Conservation (phyloP, 2,329 filamentous ascomycete genomes). For the Fusarium abutilonis region DNA sequence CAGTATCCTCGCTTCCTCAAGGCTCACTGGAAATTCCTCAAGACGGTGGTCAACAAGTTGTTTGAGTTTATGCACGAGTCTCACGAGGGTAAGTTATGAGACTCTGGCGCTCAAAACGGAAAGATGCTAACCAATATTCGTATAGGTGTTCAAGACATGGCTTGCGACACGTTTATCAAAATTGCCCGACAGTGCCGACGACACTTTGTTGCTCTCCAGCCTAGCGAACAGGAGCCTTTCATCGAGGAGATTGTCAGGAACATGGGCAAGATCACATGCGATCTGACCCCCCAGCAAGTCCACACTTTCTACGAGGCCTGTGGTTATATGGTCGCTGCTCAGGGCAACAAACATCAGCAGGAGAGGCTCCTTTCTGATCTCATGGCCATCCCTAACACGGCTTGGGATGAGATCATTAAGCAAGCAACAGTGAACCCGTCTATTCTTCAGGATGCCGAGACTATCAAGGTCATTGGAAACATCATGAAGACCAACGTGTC, state of each 20-base stretch:
- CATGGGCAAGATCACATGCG: conserved; percentile 94
- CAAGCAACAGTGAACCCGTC: conserved; percentile 85
- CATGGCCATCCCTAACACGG: conserved; percentile 92
- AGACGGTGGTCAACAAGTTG: conserved; percentile 99
- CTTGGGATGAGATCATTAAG: conserved; percentile 95
- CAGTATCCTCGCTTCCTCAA: conserved; percentile 98
- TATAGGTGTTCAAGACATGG: conserved; percentile 96
- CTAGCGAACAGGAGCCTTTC: conserved; percentile 93
- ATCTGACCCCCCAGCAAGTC: conserved; percentile 94
- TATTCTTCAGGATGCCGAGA: conserved; percentile 90
- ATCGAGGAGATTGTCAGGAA: conserved; percentile 98
- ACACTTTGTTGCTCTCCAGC: conserved; percentile 95
- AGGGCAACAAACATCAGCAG: conserved; percentile 93
- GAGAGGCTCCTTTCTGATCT: conserved; percentile 90
- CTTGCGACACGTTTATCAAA: conserved; percentile 99
- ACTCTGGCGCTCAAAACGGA: neutral
- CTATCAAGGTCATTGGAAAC: conserved; percentile 98
- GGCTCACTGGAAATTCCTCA: conserved; percentile 99
- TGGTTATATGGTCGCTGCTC: conserved; percentile 98
- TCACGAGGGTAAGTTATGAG: conserved; percentile 77
- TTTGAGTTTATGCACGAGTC: conserved; percentile 99
- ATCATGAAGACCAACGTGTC: conserved; percentile 99
- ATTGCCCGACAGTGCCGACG: conserved; percentile 98
- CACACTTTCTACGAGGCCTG: conserved; percentile 99
- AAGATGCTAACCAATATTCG: conserved; percentile 40